phyloP scores from a whole-genome alignment of 2,329 filamentous ascomycete species.

The Calonectria pteridis region DNA sequence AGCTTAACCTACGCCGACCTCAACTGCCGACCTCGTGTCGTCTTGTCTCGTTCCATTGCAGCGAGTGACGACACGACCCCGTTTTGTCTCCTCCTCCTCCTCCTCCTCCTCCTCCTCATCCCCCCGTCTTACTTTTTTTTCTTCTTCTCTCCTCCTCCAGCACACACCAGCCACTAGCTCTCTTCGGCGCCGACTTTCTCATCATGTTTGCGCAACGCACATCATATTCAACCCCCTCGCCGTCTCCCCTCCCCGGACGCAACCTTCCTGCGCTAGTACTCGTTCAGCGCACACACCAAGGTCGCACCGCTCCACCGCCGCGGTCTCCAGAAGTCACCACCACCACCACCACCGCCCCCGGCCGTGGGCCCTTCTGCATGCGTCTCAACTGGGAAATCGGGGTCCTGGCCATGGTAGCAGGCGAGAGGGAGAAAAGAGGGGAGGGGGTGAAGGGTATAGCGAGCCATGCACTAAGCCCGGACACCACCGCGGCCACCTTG shows the following conservation, averaged over 20 bases:
- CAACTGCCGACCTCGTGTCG: not conserved
- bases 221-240: not conserved
- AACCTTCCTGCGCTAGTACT: not conserved
- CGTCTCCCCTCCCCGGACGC: not conserved
- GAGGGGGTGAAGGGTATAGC: not conserved
- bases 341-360: too few species aligned
- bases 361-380: conserved; percentile 1
- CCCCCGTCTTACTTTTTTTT: not conserved
- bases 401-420: not conserved
- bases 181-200: not conserved
- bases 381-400: conserved; percentile 21
- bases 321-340: conserved; percentile 3
- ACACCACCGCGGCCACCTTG: not conserved
- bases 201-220: not conserved
- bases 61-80: not conserved
- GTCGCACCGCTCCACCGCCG: not conserved
- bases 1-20: not conserved
- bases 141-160: not conserved
- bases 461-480: not conserved
- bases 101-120: not conserved
- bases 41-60: not conserved
- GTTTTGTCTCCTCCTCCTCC: not conserved
- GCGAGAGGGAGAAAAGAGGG: not conserved
- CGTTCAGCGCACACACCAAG: not conserved
- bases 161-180: not conserved